Percentiles rank a stretch among this genome's conserved stretches.
phyloP scores from a whole-genome alignment of 2,329 filamentous ascomycete species.

The Sporothrix phasma region DNA sequence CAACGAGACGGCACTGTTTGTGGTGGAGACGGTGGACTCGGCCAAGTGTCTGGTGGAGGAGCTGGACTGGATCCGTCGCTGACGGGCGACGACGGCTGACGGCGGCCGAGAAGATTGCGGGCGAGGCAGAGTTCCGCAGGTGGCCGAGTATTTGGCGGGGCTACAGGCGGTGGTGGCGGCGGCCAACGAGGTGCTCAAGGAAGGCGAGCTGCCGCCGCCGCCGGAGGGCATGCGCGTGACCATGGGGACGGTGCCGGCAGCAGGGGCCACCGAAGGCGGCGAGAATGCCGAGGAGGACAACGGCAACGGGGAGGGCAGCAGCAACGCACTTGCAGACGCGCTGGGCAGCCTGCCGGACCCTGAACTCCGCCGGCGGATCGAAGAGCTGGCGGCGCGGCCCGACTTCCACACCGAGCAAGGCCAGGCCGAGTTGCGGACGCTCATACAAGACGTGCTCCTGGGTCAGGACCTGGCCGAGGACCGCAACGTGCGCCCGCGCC shows the following conservation, averaged over 20 bases:
- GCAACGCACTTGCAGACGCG: slow-evolving; percentile 20
- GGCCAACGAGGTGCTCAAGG: slow-evolving; percentile 18
- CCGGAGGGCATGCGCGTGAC: slow-evolving; percentile 71
- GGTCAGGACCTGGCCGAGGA: slow-evolving; percentile 55
- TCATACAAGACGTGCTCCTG: slow-evolving; percentile 71
- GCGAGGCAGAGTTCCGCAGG: slow-evolving; percentile 66
- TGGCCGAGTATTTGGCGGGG: slow-evolving; percentile 58
- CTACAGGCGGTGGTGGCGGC: slow-evolving; percentile 23
- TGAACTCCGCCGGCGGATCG: slow-evolving; percentile 76
- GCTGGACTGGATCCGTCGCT: slow-evolving; percentile 56
- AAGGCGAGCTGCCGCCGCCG: slow-evolving; percentile 45
- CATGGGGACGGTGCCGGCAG: slow-evolving; percentile 58
- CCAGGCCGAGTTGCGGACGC: slow-evolving; percentile 64
- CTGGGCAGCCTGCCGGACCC: slow-evolving; percentile 59
- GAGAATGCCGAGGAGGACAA: slow-evolving; percentile 34
- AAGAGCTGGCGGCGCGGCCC: slow-evolving; percentile 72
- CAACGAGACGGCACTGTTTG: slow-evolving; percentile 87
- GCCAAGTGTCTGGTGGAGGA: slow-evolving; percentile 76
- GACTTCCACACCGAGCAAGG: slow-evolving; percentile 76
- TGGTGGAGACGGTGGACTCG: slow-evolving; percentile 70
- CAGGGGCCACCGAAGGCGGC: slow-evolving; percentile 37
- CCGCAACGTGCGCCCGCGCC: slow-evolving; percentile 53
- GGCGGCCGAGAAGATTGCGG: slow-evolving; percentile 68
- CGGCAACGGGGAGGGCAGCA: background rate
- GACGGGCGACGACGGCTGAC: slow-evolving; percentile 64